Evolutionary conservation across 768 basidiomycete species (phyloP).

Genomic region (Termitomyces eurrhizus): DNA sequence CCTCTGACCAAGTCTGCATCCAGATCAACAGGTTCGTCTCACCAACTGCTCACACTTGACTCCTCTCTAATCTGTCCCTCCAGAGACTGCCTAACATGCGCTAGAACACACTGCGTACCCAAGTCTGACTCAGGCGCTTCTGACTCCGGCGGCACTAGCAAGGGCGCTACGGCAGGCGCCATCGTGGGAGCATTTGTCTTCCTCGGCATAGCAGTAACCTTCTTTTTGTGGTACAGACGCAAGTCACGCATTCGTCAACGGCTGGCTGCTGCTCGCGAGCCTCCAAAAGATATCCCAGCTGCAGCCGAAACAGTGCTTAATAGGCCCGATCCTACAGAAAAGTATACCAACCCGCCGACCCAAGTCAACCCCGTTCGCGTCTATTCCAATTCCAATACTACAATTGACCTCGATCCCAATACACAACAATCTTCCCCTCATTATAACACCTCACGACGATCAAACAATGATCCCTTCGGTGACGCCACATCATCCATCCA

Average conservation of each 20-base stretch:
- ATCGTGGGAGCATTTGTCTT: conserved; percentile 63
- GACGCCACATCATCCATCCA: conserved; percentile 80
- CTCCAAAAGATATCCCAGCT: conserved; percentile 62
- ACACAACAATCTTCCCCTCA: conserved; percentile 33
- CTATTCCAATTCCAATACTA: conserved; percentile 42
- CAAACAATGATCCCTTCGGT: conserved; percentile 66
- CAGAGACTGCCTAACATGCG: conserved; percentile 60
- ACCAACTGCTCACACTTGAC: background rate
- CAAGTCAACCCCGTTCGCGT: conserved; percentile 43
- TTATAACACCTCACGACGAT: conserved; percentile 26
- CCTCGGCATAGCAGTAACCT: conserved; percentile 44
- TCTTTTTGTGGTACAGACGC: conserved; percentile 66
- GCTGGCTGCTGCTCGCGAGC: conserved; percentile 29
- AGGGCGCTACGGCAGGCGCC: conserved; percentile 72
- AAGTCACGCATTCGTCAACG: conserved; percentile 40
- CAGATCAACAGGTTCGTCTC: conserved; percentile 52
- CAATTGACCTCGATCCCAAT: conserved; percentile 60
- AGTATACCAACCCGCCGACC: conserved; percentile 31
- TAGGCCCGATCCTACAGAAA: conserved; percentile 79
- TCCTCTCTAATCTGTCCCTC: conserved; percentile 4
- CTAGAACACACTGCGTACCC: conserved; percentile 47
- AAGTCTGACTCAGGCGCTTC: conserved; percentile 18
- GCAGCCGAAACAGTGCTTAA: conserved; percentile 75
- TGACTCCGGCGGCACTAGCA: conserved; percentile 44
- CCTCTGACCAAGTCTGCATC: conserved; percentile 52